Base-by-base conservation (phyloP, 352 stramenopile species). In the Pythium graminicola region DNA sequence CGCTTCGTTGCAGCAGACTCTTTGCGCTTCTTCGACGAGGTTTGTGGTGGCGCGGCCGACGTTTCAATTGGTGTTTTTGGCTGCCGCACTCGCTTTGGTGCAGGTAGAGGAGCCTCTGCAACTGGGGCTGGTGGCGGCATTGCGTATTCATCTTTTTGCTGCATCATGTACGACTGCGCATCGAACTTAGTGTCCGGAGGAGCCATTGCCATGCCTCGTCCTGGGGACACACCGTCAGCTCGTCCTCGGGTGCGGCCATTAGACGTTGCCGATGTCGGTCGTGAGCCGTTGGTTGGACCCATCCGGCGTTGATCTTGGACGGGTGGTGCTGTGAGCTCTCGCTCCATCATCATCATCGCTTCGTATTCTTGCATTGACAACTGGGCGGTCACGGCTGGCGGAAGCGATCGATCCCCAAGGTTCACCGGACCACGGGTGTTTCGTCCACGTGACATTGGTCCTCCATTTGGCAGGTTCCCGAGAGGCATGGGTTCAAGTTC, bases 301-400 rank as follows among this genome's bases (percentile, higher is more conserved):
- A 14, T 16, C 27, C 17, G 32, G 3, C 26, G 31, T 22, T 38
- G 22, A n/a, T 50, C 29, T 0, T 41, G 41, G 19, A 36, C n/a
- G 17, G 42, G 16, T 17, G 42, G 20, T 2, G 24, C 16, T 9
- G 4, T 16, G 3, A 47, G 35, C 31, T 62, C 45, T 6, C 47
- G 54, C 46, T 51, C 45, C 50, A 57, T 57, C 45, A 62, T 44
- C 45, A 62, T n/a, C 54, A 62, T 55, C 5, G 36, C 45, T 10
- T 56, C 32, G 36, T 62, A 56, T 19, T 56, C 47, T 29, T 56
- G 54, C 47, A 55, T 54, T 39, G 45, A 44, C 16, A 61, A 26
- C 27, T 54, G 47, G 14, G 32, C 32, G 22, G 23, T 29, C 13
- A 20, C 47, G 17, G 32, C 24, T 23, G 47, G 47, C 33, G 42